Evolutionary conservation across 768 basidiomycete genomes (phyloP), one percentile per base, ranked within the genome.

Genomic region (Dioszegia aurantiaca): DNA sequence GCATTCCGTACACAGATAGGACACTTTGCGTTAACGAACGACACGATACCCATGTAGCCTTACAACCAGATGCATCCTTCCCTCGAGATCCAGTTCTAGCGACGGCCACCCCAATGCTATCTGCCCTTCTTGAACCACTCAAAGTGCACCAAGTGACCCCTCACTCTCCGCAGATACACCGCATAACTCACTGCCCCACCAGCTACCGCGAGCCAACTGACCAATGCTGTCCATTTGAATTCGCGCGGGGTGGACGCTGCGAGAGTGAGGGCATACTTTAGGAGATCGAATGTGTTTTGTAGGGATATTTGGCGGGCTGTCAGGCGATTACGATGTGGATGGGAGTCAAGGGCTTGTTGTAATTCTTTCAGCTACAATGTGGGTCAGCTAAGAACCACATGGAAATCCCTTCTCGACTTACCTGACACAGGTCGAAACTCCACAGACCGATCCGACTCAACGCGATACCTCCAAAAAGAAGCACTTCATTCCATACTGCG

Each of bases 381-480:
- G 19, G 11, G 44, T 61, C 48, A 61, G 56, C 59, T 26, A 8
- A 23, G 10, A 37, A 12, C 44, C 45, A 47, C 9, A 16, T 43
- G 36, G 19, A 36, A 56, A n/a, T n/a, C n/a, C n/a, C n/a, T n/a
- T n/a, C n/a, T n/a, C n/a, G 31, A 57, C 67, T 53, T 21, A 65
- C 67, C 47, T 70, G 76, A 30, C 73, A 66, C 1, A 77, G 64
- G 52, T 77, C 76, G 41, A 75, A 75, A 3, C 72, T 70, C 67
- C 70, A 77, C 17, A 77, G 58, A 12, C 75, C 74, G 31, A 75
- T 65, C 17, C 76, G 58, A 3, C 72, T 74, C 16, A 73, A 43
- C 1, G 74, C 68, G 37, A 77, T 70, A n/a, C 63, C 63, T 2
- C 67, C 63, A 41, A 72, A 69, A 21, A 70, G 46, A 40, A 63